These are phyloP conservation scores for Euphorbia corollata DNA, from an alignment of 441 rosid species.

Conservation along the genomic window DNA sequence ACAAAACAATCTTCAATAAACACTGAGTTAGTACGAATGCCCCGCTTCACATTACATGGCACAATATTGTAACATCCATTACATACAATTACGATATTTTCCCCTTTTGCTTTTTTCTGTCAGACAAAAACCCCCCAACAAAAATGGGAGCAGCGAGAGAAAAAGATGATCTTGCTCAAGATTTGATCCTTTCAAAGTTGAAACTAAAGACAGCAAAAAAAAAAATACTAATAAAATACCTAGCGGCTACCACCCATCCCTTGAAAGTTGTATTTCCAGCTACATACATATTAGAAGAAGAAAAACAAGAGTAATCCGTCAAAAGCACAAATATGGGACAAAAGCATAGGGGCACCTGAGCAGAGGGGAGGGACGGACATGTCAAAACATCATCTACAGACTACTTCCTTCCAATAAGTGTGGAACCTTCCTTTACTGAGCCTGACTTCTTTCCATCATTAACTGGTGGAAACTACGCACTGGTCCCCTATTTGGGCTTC, in stretches of 20 bases:
- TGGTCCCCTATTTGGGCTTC: conserved; percentile 45
- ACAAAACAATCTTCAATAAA: neutral
- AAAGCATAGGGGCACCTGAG: neutral
- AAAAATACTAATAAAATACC: conserved; percentile 12
- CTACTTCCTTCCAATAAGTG: no score
- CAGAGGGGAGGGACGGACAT: neutral
- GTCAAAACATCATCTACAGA: neutral
- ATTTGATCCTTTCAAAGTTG: neutral
- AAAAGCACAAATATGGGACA: neutral
- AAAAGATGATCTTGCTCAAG: conserved; percentile 1
- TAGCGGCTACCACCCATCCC: conserved; percentile 7
- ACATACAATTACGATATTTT: conserved; percentile 7
- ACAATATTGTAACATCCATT: neutral
- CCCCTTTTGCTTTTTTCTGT: neutral
- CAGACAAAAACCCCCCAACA: neutral
- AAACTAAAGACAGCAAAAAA: neutral
- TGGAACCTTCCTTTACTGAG: conserved; percentile 1
- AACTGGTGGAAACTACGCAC: conserved; percentile 59
- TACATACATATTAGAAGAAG: neutral
- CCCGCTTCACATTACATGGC: neutral
- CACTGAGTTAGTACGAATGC: neutral
- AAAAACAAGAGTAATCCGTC: neutral
- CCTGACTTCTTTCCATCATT: conserved; percentile 49
- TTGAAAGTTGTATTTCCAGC: neutral
- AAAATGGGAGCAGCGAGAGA: neutral